phyloP scores from a whole-genome alignment of 306 rosid genomes.

The Rosa rugosa region DNA sequence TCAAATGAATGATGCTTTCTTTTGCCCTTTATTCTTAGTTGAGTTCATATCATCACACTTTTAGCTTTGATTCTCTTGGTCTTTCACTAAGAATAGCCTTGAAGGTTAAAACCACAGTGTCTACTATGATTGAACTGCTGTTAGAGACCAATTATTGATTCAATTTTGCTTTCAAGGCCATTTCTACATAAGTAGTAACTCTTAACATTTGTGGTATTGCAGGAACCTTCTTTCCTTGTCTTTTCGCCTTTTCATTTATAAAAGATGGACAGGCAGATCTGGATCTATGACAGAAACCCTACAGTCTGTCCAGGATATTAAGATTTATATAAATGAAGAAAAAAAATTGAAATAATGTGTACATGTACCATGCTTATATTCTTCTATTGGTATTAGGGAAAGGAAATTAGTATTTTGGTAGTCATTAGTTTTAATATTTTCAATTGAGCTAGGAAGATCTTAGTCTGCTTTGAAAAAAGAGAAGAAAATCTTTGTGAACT shows the following conservation, averaged over 20 bases:
- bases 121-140: background rate
- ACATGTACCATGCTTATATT: background rate
- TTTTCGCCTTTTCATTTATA: background rate
- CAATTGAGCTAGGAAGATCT: background rate
- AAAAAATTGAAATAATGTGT: background rate
- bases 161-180: background rate
- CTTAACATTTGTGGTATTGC: background rate
- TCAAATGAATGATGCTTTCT: background rate
- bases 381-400: background rate
- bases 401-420: background rate
- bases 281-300: constrained; percentile 1
- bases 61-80: background rate
- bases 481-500: background rate
- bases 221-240: background rate
- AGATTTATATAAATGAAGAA: background rate
- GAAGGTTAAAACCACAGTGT: background rate
- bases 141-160: background rate
- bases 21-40: background rate
- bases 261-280: constrained; percentile 7
- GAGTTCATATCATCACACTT: background rate
- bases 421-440: too few relatives aligned
- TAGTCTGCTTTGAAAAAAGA: background rate
- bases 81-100: background rate
- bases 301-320: background rate
- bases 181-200: background rate